Conservation (phyloP, 345 rosid species). For the Corchorus capsularis region DNA sequence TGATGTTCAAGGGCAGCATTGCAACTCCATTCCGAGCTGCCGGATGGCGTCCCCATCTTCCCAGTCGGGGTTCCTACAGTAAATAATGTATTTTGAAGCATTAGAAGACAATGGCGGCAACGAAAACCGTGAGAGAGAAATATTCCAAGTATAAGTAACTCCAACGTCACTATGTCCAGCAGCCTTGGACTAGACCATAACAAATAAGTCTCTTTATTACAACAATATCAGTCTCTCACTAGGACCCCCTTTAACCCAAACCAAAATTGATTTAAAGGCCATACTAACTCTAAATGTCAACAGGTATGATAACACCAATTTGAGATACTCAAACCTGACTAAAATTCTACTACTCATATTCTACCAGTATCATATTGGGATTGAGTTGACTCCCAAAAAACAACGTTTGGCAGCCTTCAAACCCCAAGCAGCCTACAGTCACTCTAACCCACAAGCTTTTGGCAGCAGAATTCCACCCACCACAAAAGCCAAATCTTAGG, state of each 20-base stretch:
- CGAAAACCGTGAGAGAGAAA: neutral
- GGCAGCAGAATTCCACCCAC: too few species aligned
- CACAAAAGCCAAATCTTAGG: too few species aligned
- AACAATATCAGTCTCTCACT: neutral
- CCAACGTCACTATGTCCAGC: neutral
- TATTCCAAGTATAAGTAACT: neutral
- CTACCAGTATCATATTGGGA: too few species aligned
- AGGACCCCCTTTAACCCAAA: neutral
- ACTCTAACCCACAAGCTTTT: too few species aligned
- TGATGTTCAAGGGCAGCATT: conserved; percentile 63
- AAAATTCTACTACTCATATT: too few species aligned
- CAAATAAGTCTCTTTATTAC: neutral
- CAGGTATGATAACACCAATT: too few species aligned
- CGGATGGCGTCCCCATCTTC: conserved; percentile 78
- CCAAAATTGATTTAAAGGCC: too few species aligned
- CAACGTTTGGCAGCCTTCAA: neutral
- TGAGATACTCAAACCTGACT: too few species aligned
- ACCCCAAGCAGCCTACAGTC: too few species aligned
- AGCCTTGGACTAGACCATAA: neutral
- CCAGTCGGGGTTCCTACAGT: conserved; percentile 86
- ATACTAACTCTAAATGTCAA: too few species aligned
- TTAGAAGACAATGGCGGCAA: conserved; percentile 1
- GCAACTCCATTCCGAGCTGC: conserved; percentile 77
- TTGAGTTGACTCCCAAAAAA: too few species aligned
- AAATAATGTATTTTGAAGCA: neutral